Percentiles rank a stretch among this genome's conserved stretches.
Evolutionary conservation across 305 asterid species (phyloP).

Genomic region (Fraxinus paxiana): DNA sequence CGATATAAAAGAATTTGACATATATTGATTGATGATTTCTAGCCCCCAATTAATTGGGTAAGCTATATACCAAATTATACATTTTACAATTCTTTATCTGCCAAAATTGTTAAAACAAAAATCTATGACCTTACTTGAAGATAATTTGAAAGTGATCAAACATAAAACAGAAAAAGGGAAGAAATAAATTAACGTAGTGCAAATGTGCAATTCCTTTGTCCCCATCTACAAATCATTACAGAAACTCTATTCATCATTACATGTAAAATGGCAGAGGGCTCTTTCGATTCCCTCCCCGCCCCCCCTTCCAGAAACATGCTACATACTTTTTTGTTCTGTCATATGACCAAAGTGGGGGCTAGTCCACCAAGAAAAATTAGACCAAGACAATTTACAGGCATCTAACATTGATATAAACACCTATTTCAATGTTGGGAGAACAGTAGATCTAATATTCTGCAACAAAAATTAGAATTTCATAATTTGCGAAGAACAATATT

Average conservation of each 20-base stretch:
- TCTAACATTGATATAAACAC: neutral
- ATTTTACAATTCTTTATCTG: neutral
- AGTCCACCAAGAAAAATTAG: neutral
- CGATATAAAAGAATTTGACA: neutral
- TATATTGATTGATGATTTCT: slow-evolving; percentile 7
- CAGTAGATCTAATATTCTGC: neutral
- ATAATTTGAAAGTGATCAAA: neutral
- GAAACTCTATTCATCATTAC: neutral
- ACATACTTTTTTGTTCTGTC: neutral
- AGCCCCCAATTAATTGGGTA: neutral
- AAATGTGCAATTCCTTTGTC: neutral
- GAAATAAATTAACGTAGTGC: neutral
- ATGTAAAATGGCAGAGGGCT: neutral
- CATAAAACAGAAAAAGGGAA: neutral
- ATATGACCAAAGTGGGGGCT: neutral
- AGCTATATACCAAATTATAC: neutral
- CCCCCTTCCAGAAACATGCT: neutral
- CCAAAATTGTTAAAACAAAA: neutral
- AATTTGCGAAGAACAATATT: neutral
- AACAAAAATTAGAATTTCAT: neutral
- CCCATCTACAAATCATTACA: neutral
- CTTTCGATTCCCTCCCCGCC: neutral
- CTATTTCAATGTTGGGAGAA: neutral
- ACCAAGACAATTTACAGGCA: neutral
- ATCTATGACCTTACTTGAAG: neutral